Evolutionary conservation across 2,329 filamentous ascomycete species (phyloP), one percentile per base, ranked within the genome.

Genomic region (Trichoderma sp.): DNA sequence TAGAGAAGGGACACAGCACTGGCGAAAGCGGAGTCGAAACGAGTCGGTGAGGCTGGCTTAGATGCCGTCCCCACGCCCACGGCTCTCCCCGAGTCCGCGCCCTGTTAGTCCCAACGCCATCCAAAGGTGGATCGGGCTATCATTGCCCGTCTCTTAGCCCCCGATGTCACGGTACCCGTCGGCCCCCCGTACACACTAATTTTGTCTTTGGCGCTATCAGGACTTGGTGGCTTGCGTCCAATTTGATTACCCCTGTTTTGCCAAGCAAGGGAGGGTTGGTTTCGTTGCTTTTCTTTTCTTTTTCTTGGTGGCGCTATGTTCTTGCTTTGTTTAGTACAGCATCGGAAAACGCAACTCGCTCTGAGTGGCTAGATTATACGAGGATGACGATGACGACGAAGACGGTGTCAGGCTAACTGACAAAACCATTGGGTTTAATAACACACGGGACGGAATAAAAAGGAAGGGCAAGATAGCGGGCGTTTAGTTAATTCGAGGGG

Each of bases 101-200:
- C 39, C n/a, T 57, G 32, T 59, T 68, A 66, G 70, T 26, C 63
- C 57, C 68, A 20, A 64, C 70, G 70, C 70, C 70, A 57, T 71
- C 68, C 34, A 50, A n/a, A 20, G 55, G 57, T 53, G 66, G 55
- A 53, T 53, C 57, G 9, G 23, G 34, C 66, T 50, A 68, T 68
- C 39, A 59, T 39, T 39, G 50, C 47, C 68, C 43, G 68, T 66
- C 36, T 61, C 66, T 43, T 58, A 28, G 34, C 28, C 34, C 43
- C 58, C 68, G 55, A 67, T 67, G 69, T 71, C 69, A 71, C 69
- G 69, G 53, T 71, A 62, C 69, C 62, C 62, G 50, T 61, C 39
- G 2, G 13, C 4, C 23, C 20, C 12, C 53, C 26, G 36, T 58
- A 50, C 26, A 32, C 62, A 39, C 69, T 65, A 61, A 63, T 47